Percentiles rank a stretch among this genome's conserved stretches.
These are phyloP conservation scores for Boletus smithii DNA, from an alignment of 1,284 basidiomycete species.

Conservation along the genomic window DNA sequence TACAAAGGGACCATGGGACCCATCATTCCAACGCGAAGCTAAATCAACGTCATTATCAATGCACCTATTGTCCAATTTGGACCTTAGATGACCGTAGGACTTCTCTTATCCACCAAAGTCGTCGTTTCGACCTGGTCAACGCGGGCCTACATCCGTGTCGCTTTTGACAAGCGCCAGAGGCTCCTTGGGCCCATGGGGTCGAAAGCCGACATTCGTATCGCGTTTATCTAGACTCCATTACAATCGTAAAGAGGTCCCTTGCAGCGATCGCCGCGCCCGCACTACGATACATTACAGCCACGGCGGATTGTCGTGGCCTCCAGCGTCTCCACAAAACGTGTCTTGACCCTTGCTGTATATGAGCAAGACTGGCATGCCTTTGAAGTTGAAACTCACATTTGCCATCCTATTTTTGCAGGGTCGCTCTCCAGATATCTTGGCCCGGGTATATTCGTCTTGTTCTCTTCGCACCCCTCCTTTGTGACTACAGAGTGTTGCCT, in stretches of 20 bases:
- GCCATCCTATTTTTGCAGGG: conserved; percentile 4
- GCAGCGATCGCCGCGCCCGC: conserved; percentile 9
- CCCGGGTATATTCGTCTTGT: background rate
- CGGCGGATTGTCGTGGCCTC: conserved; percentile 22
- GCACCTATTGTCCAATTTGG: conserved; percentile 5
- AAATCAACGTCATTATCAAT: conserved; percentile 21
- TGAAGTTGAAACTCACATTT: conserved; percentile 2
- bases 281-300: conserved; percentile 18
- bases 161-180: background rate
- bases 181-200: background rate
- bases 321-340: conserved; percentile 28
- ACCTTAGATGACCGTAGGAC: background rate
- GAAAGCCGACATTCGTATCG: background rate
- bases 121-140: background rate
- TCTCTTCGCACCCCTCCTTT: background rate
- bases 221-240: conserved; percentile 10
- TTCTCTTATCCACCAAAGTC: background rate
- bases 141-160: background rate
- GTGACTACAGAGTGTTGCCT: background rate
- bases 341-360: conserved; percentile 30
- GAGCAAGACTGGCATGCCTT: conserved; percentile 10
- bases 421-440: conserved; percentile 4
- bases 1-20: conserved; percentile 7
- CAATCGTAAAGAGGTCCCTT: conserved; percentile 12
- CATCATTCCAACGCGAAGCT: conserved; percentile 19